Evolutionary conservation across 2,329 filamentous ascomycete genomes (phyloP), one percentile per base, ranked within the genome.

Genomic region (Fusarium lyarnte): DNA sequence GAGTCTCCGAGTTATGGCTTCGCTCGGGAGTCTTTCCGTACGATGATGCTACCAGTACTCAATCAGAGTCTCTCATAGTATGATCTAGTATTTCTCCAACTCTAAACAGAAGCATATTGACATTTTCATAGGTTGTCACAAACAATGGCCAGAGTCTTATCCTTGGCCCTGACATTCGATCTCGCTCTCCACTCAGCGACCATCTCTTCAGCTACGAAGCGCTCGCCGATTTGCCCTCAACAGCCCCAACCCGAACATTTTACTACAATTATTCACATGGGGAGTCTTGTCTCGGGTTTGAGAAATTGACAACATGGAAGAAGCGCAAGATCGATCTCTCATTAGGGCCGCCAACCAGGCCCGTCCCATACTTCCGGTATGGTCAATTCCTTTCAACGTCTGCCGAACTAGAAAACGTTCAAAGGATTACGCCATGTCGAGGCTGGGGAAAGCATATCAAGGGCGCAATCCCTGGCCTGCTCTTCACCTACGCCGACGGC

Each of bases 191-290:
- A 21, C 17, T 7, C 10, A 52, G 23, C 8, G 12, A 51, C 10
- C 5, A 12, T 3, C 2, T 13, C 16, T 5, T 21, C 11, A 11
- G 6, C 12, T 63, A 58, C 21, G 19, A 19, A 19, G 36, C 41
- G 3, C 17, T 63, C 25, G 53, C 8, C 6, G n/a, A 25, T 17
- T 25, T 63, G 3, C 25, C 60, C 29, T 12, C 47, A 17, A 19
- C 16, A 27, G 9, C 47, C 5, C 17, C 47, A 14, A 6, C 6
- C 4, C 47, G 12, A 25, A 25, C 23, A 11, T 6, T 51, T 4
- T 51, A 36, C n/a, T 35, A 14, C 10, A 35, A 51, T 3, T 21
- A 19, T 8, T 0, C 0, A 25, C 6, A 14, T 23, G 0, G 0
- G 3, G 12, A 19, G 6, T 51, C 31, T 51, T 36, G 47, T 31